phyloP scores from a whole-genome alignment of 805 yeast species.

The Saccharomycopsis sp. region DNA sequence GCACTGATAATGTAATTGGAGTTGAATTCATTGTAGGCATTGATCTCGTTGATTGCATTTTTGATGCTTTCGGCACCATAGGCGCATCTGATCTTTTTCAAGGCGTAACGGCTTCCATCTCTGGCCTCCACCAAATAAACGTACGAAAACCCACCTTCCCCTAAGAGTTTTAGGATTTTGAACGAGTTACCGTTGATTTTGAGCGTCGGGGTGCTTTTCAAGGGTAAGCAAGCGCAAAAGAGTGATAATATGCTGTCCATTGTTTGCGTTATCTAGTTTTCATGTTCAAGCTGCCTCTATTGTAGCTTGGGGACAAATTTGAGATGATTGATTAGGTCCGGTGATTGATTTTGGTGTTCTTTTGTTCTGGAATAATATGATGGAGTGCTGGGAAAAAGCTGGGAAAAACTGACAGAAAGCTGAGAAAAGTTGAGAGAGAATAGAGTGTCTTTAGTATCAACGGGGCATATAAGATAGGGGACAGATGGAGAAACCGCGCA shows the following conservation, averaged over 20 bases:
- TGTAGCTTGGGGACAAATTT: no score
- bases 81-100: conserved; percentile 83
- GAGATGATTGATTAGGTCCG: not conserved
- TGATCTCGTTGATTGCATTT: conserved; percentile 71
- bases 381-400: no score
- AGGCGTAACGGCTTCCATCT: conserved; percentile 48
- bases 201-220: conserved; percentile 26
- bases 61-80: conserved; percentile 74
- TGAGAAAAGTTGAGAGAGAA: no score
- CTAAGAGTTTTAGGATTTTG: conserved; percentile 62
- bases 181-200: conserved; percentile 56
- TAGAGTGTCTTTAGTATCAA: no score
- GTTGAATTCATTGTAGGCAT: conserved; percentile 63
- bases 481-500: no score
- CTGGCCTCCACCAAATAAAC: conserved; percentile 66
- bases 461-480: no score
- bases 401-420: no score
- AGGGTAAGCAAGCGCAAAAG: conserved; percentile 15
- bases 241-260: conserved; percentile 1
- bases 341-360: not conserved
- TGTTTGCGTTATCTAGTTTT: not conserved
- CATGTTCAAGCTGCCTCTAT: no score
- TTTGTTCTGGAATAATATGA: not conserved
- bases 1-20: conserved; percentile 62
- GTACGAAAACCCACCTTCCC: conserved; percentile 87